phyloP scores from a whole-genome alignment of 768 basidiomycete genomes.

The Mycena latifolia region DNA sequence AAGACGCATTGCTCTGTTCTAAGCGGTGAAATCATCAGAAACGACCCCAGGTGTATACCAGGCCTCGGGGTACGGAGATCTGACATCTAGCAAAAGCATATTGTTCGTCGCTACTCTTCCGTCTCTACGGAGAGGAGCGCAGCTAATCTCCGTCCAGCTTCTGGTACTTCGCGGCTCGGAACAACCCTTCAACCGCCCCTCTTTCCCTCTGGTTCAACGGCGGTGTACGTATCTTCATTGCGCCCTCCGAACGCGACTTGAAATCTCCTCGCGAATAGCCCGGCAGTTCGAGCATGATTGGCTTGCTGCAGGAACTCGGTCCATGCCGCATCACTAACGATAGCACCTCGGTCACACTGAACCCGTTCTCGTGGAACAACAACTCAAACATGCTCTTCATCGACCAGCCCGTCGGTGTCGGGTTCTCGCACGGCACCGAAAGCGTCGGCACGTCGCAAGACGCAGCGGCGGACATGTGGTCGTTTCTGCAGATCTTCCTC shows the following conservation, averaged over 20 bases:
- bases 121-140: not conserved
- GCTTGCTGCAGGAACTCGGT: slow-evolving; percentile 82
- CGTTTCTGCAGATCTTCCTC: slow-evolving; percentile 74
- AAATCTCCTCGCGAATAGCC: slow-evolving; percentile 48
- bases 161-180: slow-evolving; percentile 76
- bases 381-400: slow-evolving; percentile 70
- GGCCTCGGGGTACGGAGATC: slow-evolving; percentile 74
- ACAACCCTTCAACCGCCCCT: slow-evolving; percentile 69
- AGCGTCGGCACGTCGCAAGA: slow-evolving; percentile 63
- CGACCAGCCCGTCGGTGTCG: slow-evolving; percentile 75
- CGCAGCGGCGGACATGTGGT: slow-evolving; percentile 72
- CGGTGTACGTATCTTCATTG: slow-evolving; percentile 51
- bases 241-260: slow-evolving; percentile 22
- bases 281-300: slow-evolving; percentile 69
- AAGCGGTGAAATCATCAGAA: slow-evolving; percentile 49
- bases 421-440: slow-evolving; percentile 69
- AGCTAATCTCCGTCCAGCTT: slow-evolving; percentile 60
- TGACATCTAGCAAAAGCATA: slow-evolving; percentile 67
- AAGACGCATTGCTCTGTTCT: not conserved
- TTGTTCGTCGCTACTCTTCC: slow-evolving; percentile 52
- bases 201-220: slow-evolving; percentile 80
- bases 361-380: slow-evolving; percentile 72
- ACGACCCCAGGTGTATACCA: slow-evolving; percentile 72
- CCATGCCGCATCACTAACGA: slow-evolving; percentile 78
- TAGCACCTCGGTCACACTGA: slow-evolving; percentile 59